A percentile compares a stretch with the other conserved stretches of the same genome.
Evolutionary conservation across 169 alveolate genomes (phyloP).

Genomic region (Plasmodium reichenowi): DNA sequence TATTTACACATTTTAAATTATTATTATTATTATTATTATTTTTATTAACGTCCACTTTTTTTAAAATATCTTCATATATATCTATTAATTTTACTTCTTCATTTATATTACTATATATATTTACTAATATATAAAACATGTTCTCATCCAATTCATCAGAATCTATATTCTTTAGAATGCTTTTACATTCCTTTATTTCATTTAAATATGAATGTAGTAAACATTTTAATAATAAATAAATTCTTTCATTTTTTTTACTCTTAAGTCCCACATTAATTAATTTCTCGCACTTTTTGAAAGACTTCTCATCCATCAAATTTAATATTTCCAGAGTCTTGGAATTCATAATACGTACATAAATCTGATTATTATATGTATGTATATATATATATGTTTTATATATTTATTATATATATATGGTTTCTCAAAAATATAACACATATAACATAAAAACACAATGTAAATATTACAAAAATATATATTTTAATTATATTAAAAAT

Average conservation of each 20-base stretch:
- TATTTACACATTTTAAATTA: neutral
- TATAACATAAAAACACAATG: too few relatives aligned
- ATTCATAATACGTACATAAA: conserved; percentile 21
- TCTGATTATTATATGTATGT: neutral
- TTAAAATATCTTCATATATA: conserved; percentile 38
- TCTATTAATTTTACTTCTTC: conserved; percentile 28
- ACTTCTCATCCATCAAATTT: conserved; percentile 51
- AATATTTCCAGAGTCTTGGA: conserved; percentile 50
- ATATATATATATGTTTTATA: conserved; percentile 1
- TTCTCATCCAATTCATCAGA: conserved; percentile 34
- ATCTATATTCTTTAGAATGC: conserved; percentile 4
- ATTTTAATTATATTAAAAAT: too few relatives aligned
- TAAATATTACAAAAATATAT: too few relatives aligned
- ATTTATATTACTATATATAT: conserved; percentile 39
- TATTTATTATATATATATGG: neutral
- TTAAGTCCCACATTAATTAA: conserved; percentile 34
- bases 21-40: neutral
- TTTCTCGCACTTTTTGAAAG: conserved; percentile 55
- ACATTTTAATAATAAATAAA: conserved; percentile 39
- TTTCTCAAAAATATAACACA: too few relatives aligned
- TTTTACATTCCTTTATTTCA: conserved; percentile 53
- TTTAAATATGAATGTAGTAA: conserved; percentile 46
- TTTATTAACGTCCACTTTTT: conserved; percentile 8
- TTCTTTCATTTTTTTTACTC: conserved; percentile 48
- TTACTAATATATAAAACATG: conserved; percentile 38